These are phyloP conservation scores for Lactarius sp. DNA, from an alignment of 768 basidiomycete genomes.

Conservation along the genomic window DNA sequence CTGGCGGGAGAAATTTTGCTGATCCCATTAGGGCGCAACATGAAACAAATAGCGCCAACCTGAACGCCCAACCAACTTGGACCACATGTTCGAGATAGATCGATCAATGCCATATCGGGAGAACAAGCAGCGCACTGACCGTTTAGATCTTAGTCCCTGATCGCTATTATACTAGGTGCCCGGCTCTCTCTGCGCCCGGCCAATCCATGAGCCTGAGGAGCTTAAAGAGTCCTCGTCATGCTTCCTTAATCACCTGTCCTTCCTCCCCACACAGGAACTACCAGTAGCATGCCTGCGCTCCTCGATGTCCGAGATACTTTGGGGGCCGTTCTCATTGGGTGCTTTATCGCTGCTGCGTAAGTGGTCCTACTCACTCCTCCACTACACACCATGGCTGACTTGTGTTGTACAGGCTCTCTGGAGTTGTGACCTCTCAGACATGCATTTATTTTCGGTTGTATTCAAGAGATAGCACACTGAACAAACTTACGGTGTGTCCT, in stretches of 20 bases:
- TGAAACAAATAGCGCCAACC: not conserved
- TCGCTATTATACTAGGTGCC: not conserved
- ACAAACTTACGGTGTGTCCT: slow-evolving; percentile 18
- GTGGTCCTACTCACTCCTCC: not conserved
- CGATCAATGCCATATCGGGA: too few species aligned
- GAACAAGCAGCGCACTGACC: too few species aligned
- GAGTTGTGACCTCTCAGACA: slow-evolving; percentile 15
- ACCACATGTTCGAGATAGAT: not conserved
- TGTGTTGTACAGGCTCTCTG: slow-evolving; percentile 18
- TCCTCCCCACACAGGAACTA: not conserved
- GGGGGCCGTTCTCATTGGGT: slow-evolving; percentile 21
- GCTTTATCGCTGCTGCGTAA: slow-evolving; percentile 19
- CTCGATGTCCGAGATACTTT: slow-evolving; percentile 2
- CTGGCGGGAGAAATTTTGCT: too few species aligned
- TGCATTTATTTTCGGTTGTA: slow-evolving; percentile 23
- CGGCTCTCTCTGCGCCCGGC: too few species aligned
- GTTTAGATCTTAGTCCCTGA: too few species aligned
- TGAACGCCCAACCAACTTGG: too few species aligned
- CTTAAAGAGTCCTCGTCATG: not conserved
- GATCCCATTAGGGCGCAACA: too few species aligned
- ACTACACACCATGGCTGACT: not conserved
- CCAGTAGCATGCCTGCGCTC: slow-evolving; percentile 18
- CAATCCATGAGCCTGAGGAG: too few species aligned
- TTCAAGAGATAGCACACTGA: not conserved
- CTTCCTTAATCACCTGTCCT: not conserved